phyloP scores from a whole-genome alignment of 1,284 basidiomycete genomes.

The Gymnopus androsaceus region DNA sequence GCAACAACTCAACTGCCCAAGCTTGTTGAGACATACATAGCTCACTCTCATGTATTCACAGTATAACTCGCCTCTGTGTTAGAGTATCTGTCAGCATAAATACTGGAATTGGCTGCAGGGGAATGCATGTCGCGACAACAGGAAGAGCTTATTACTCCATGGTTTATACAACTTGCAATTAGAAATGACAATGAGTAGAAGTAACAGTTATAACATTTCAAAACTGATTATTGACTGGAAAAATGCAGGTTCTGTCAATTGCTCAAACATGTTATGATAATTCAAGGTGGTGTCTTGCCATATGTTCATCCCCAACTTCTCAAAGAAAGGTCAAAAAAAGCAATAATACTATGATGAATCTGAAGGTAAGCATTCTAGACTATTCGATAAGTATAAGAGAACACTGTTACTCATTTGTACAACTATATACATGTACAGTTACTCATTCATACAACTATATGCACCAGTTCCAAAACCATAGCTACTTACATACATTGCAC shows the following conservation, averaged over 20 bases:
- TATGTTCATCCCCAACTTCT: slow-evolving; percentile 51
- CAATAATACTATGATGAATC: too few species aligned
- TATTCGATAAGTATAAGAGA: too few species aligned
- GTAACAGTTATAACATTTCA: not conserved
- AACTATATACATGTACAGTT: too few species aligned
- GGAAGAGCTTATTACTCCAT: slow-evolving; percentile 82
- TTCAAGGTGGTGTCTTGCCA: slow-evolving; percentile 79
- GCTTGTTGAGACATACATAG: slow-evolving; percentile 3
- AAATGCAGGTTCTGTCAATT: slow-evolving; percentile 60
- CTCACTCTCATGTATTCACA: too few species aligned
- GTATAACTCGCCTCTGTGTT: slow-evolving; percentile 87
- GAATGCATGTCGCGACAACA: slow-evolving; percentile 76
- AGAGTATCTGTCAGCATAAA: slow-evolving; percentile 85
- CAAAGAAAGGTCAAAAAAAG: not conserved
- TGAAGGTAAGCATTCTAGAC: too few species aligned
- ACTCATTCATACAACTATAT: too few species aligned
- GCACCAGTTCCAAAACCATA: not conserved
- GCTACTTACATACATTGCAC: too few species aligned
- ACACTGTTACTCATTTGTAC: too few species aligned
- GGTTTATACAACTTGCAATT: slow-evolving; percentile 86
- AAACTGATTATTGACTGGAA: not conserved
- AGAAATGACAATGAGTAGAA: slow-evolving; percentile 76
- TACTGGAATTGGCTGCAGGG: slow-evolving; percentile 88
- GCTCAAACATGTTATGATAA: slow-evolving; percentile 79
- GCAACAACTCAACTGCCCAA: slow-evolving; percentile 25